Conservation (phyloP, 2,329 filamentous ascomycete genomes). For the Ophiocordyceps unilateralis region DNA sequence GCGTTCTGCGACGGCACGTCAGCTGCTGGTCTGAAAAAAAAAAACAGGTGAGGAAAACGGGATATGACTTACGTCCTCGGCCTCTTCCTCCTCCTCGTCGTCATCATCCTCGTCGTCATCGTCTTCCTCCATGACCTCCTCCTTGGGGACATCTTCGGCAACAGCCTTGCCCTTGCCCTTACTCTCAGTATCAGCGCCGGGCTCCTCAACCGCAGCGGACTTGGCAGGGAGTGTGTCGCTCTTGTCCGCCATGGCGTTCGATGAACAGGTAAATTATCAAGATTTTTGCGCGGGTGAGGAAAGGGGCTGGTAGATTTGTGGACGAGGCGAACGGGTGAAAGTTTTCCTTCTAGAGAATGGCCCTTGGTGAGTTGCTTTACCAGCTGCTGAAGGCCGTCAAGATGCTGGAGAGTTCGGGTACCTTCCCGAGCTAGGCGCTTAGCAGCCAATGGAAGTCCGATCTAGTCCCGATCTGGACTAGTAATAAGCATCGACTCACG, state of each 20-base stretch:
- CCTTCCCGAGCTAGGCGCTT: not conserved
- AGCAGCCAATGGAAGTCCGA: constrained; percentile 7
- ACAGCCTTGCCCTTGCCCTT: constrained; percentile 61
- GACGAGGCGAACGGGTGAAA: not conserved
- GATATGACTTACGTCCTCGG: constrained; percentile 11
- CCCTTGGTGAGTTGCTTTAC: not conserved
- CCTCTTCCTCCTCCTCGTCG: constrained; percentile 15
- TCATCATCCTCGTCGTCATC: constrained; percentile 44
- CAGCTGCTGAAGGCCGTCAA: not conserved
- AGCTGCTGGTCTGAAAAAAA: constrained; percentile 4
- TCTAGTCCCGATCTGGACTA: constrained; percentile 11
- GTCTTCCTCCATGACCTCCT: constrained; percentile 50
- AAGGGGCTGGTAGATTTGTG: too few species aligned
- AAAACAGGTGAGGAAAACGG: not conserved
- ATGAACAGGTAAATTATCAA: too few species aligned
- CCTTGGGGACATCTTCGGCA: constrained; percentile 47
- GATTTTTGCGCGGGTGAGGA: too few species aligned
- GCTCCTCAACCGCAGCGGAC: constrained; percentile 17
- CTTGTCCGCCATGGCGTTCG: constrained; percentile 27
- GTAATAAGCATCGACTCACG: not conserved
- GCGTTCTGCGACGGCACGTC: constrained; percentile 10
- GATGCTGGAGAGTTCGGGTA: not conserved
- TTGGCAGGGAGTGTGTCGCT: constrained; percentile 28
- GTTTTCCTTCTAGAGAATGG: too few species aligned
- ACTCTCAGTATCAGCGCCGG: constrained; percentile 49